Percentiles rank a stretch among this genome's conserved stretches.
Conservation (phyloP, 2,329 filamentous ascomycete species). For the Xylogone sp. region DNA sequence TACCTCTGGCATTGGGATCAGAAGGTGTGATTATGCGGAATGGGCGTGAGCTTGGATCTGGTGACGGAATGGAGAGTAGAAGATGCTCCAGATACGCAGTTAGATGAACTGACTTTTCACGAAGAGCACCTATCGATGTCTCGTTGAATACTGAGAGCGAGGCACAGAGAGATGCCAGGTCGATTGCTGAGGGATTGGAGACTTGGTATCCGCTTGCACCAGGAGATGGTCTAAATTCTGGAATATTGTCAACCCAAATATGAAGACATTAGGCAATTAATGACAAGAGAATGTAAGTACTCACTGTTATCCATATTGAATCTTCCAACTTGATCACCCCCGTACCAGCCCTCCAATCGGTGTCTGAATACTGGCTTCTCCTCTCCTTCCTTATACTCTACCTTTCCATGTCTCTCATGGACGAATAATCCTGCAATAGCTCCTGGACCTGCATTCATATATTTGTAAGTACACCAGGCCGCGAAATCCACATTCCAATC, state of each 20-base stretch:
- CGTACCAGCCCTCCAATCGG: constrained; percentile 83
- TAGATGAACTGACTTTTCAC: constrained; percentile 66
- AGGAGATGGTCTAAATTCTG: constrained; percentile 67
- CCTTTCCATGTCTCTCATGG: constrained; percentile 66
- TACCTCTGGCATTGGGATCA: constrained; percentile 20
- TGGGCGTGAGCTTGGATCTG: constrained; percentile 26
- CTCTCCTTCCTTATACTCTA: constrained; percentile 37
- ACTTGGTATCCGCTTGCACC: constrained; percentile 81
- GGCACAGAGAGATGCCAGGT: constrained; percentile 70
- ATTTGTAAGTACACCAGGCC: constrained; percentile 93
- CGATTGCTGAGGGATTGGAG: constrained; percentile 78
- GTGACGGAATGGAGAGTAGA: constrained; percentile 37
- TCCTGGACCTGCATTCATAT: constrained; percentile 82
- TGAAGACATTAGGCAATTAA: neutral
- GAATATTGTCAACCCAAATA: constrained; percentile 9
- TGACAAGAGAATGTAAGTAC: constrained; percentile 25
- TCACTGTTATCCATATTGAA: constrained; percentile 75
- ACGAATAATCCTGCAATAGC: constrained; percentile 78
- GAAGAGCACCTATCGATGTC: constrained; percentile 65
- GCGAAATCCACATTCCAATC: constrained; percentile 92
- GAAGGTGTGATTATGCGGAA: constrained; percentile 40
- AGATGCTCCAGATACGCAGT: constrained; percentile 75
- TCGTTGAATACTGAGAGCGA: constrained; percentile 71
- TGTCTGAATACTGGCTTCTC: constrained; percentile 52
- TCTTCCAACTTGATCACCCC: constrained; percentile 68